Base-by-base conservation (phyloP, 2,329 filamentous ascomycete genomes). In the Bertia moriformis region DNA sequence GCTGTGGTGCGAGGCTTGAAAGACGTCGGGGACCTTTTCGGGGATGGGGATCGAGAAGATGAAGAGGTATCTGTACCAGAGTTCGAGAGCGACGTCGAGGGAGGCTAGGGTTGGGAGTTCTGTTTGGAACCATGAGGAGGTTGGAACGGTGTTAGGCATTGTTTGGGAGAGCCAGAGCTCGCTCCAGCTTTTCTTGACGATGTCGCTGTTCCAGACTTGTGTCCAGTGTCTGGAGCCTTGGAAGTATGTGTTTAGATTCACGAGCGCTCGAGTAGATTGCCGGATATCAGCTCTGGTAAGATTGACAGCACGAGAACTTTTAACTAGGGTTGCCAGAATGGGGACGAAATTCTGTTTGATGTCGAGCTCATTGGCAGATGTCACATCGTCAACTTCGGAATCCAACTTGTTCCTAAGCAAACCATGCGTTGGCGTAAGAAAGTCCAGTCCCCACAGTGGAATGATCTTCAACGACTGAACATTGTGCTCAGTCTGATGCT, bases 1-100 rank as follows among this genome's bases (percentile, higher is more conserved):
- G 42, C 66, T 69, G 51, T 73, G 69, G 45, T 73, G 70, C 1
- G 69, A 71, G 10, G 66, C 66, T 49, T 73, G 69, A 50, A 73
- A 73, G 3, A 73, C 66, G 17, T 57, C 59, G 1, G 69, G 69
- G 18, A 70, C 64, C 42, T 66, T 62, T 36, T 71, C 67, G 0
- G 69, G 69, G 4, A 73, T 66, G 2, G 65, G 66, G 17, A 73
- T 66, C 0, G 69, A 71, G 51, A 72, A 73, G 42, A 73, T 70
- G 54, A 73, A 66, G 27, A 67, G 53, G 43, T 58, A 68, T 20
- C 65, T 56, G 32, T 51, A 50, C 42, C 50, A 59, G 14, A 59
- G 43, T 38, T 51, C 50, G 3, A 58, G 45, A 3, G 54, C 49
- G 20, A 47, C 46, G 14, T 51, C 44, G 30, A 58, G 54, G 38